These are phyloP conservation scores for Puccinellia tenuiflora DNA, from an alignment of 176 grass and related monocot species.

Conservation along the genomic window DNA sequence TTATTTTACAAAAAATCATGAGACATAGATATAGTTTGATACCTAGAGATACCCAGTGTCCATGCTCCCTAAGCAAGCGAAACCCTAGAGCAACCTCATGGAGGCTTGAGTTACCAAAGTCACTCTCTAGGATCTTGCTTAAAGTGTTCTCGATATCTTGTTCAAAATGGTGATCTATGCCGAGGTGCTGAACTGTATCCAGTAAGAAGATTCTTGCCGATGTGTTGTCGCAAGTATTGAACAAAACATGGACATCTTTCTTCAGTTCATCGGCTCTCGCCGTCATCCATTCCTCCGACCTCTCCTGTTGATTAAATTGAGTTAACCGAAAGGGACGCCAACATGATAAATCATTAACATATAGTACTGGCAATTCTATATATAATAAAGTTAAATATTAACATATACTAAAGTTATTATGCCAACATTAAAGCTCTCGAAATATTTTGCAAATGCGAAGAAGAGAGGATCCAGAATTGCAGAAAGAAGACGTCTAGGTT, in stretches of 20 bases:
- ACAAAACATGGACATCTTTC: background rate
- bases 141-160: background rate
- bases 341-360: too few relatives aligned
- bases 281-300: background rate
- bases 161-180: background rate
- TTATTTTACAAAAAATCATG: too few relatives aligned
- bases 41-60: conserved; percentile 9
- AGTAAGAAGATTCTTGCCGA: background rate
- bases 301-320: background rate
- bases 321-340: too few relatives aligned
- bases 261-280: background rate
- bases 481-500: too few relatives aligned
- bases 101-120: background rate
- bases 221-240: background rate
- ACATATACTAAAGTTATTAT: too few relatives aligned
- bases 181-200: background rate
- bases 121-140: background rate
- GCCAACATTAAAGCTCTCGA: too few relatives aligned
- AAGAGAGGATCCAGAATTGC: too few relatives aligned
- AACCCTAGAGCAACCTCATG: conserved; percentile 19
- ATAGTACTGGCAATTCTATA: too few relatives aligned
- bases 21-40: background rate
- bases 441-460: too few relatives aligned
- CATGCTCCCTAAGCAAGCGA: conserved; percentile 26
- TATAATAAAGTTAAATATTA: too few relatives aligned